Evolutionary conservation across 495 filamentous ascomycete genomes (phyloP).

Genomic region (Talaromyces nanjingensis): DNA sequence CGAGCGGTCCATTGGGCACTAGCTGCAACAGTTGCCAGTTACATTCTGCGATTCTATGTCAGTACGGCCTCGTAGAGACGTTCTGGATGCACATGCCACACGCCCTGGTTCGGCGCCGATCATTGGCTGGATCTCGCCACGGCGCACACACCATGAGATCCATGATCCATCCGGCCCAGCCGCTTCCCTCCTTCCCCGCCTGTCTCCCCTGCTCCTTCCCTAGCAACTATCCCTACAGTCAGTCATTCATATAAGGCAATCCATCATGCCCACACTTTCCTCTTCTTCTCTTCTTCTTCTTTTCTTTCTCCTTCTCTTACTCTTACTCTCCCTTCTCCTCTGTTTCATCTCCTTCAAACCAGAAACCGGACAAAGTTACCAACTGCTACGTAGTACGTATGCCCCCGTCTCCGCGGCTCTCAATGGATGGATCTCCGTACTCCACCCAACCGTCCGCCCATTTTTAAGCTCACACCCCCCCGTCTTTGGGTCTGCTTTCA

Average conservation of each 20-base stretch:
- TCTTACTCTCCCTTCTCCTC: not conserved
- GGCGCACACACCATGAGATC: not conserved
- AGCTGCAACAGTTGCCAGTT: too few relatives aligned
- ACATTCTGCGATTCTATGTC: too few relatives aligned
- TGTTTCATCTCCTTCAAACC: not conserved
- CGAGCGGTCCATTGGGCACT: too few relatives aligned
- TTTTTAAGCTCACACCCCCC: not conserved
- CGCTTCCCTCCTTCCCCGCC: not conserved
- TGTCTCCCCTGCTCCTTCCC: not conserved
- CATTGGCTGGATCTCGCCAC: not conserved
- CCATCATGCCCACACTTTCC: slow-evolving; percentile 1
- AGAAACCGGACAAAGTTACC: not conserved
- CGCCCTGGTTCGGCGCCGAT: not conserved
- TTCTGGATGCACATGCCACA: too few relatives aligned
- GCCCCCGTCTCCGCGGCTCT: not conserved
- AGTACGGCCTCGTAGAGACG: too few relatives aligned
- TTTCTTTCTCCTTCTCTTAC: not conserved
- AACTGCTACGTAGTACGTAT: not conserved
- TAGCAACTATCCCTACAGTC: too few relatives aligned
- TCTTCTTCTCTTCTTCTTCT: slow-evolving; percentile 6
- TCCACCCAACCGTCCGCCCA: not conserved
- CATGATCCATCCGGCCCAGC: not conserved
- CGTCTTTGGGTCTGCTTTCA: not conserved
- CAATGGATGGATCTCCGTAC: not conserved
- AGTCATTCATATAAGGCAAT: not conserved